Base-by-base conservation (phyloP, 148 eudicot genomes). In the Spergularia bocconei region DNA sequence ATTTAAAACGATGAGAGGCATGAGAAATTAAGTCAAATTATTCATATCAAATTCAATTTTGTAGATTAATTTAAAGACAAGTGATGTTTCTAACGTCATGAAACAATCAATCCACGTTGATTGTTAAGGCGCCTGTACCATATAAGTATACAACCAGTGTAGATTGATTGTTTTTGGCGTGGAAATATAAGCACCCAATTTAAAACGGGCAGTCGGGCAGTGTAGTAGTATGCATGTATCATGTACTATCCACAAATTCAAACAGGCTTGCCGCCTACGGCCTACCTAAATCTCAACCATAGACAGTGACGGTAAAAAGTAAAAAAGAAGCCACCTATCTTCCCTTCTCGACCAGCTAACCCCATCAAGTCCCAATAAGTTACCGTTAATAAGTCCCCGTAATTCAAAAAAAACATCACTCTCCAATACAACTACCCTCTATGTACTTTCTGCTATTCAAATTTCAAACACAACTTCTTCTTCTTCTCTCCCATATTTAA, bases 301-400 rank as follows among this genome's bases (percentile, higher is more conserved):
- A 25, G 62, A 58, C 36, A 20, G 1, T 58, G 10, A 20, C 25
- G 3, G 2, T n/a, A 58, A 55, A 58, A 58, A 58, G n/a, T 7
- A 63, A 63, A 33, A 29, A 63, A 63, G 6, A 29, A 29, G 36
- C 36, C 36, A 29, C 36, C 54, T 9, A 67, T 3, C 23, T 21
- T 9, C 2, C 53, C 14, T 67, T 14, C 21, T 55, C 50, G 41
- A 56, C 25, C 17, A 57, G 19, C 75, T 39, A 57, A 58, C 4
- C 21, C 48, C 75, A 72, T 11, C 75, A 72, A 72, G 25, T 59
- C 67, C 75, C 54, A 72, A 72, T 38, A 72, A 39, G 52, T 72
- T 48, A 72, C 75, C 75, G 75, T 72, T 70, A 70, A 7, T 70
- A 48, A 6, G 0, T 20, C 2, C 39, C 3, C 1, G 0, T 33